Conservation (phyloP, 2,329 filamentous ascomycete genomes). For the Trichoderma semiorbis region DNA sequence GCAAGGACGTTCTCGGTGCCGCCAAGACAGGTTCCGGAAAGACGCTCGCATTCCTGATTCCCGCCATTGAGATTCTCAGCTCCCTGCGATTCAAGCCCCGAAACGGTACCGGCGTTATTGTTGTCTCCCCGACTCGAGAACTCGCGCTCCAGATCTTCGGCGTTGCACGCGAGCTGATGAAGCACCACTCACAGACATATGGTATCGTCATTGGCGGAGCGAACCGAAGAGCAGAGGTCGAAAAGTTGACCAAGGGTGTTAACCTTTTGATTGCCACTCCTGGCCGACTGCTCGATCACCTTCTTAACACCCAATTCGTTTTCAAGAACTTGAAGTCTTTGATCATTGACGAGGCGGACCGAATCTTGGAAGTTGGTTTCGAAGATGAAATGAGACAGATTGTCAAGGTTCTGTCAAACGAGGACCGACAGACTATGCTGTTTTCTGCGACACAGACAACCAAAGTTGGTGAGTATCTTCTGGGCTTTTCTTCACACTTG, state of each 20-base stretch:
- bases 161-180: constrained; percentile 89
- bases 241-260: constrained; percentile 91
- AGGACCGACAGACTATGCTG: constrained; percentile 91
- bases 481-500: neutral
- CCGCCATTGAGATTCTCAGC: constrained; percentile 88
- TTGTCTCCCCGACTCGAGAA: constrained; percentile 74
- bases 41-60: constrained; percentile 90
- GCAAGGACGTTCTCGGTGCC: constrained; percentile 87
- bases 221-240: constrained; percentile 83
- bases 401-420: constrained; percentile 85
- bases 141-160: constrained; percentile 81
- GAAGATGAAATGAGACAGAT: constrained; percentile 98
- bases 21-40: constrained; percentile 97
- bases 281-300: constrained; percentile 85
- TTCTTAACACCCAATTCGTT: constrained; percentile 81
- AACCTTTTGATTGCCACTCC: constrained; percentile 94
- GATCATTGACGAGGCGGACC: constrained; percentile 94
- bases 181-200: constrained; percentile 87
- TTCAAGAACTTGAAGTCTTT: constrained; percentile 93
- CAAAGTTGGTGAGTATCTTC: constrained; percentile 59
- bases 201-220: constrained; percentile 96
- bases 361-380: constrained; percentile 95
- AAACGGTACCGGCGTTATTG: constrained; percentile 87
- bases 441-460: constrained; percentile 98
- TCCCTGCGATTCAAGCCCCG: constrained; percentile 90